These are phyloP conservation scores for Epithemia pelagica DNA, from an alignment of 108 stramenopile genomes.

Conservation along the genomic window DNA sequence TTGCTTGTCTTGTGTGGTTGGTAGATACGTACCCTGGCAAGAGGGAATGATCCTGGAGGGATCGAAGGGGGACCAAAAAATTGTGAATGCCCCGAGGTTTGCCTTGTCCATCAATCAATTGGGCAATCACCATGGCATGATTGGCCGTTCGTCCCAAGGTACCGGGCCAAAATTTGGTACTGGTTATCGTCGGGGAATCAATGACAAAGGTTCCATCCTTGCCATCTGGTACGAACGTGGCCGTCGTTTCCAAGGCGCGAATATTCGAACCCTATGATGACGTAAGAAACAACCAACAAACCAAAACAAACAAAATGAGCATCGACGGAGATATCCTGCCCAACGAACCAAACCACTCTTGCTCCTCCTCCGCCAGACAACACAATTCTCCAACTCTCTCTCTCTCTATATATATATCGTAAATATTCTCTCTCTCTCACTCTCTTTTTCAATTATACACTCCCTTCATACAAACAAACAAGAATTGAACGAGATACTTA, in stretches of 20 bases:
- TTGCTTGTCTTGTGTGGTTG: too few relatives aligned
- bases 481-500: too few relatives aligned
- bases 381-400: too few relatives aligned
- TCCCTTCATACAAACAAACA: too few relatives aligned
- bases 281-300: too few relatives aligned
- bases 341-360: too few relatives aligned
- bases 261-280: constrained; percentile 83
- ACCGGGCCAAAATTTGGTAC: constrained; percentile 94
- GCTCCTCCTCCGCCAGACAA: too few relatives aligned
- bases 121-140: constrained; percentile 96
- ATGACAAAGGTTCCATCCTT: constrained; percentile 76
- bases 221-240: constrained; percentile 74
- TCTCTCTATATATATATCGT: too few relatives aligned
- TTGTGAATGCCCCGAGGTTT: constrained; percentile 85
- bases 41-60: constrained; percentile 65
- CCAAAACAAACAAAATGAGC: too few relatives aligned
- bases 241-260: constrained; percentile 92
- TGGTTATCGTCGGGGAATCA: constrained; percentile 83
- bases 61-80: constrained; percentile 89
- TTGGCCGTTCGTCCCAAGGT: constrained; percentile 88
- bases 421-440: too few relatives aligned
- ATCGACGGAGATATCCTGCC: too few relatives aligned
- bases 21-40: constrained; percentile 60
- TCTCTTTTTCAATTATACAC: too few relatives aligned
- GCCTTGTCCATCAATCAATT: constrained; percentile 83